Conservation (phyloP, 768 basidiomycete genomes). For the Tricholoma terreum region DNA sequence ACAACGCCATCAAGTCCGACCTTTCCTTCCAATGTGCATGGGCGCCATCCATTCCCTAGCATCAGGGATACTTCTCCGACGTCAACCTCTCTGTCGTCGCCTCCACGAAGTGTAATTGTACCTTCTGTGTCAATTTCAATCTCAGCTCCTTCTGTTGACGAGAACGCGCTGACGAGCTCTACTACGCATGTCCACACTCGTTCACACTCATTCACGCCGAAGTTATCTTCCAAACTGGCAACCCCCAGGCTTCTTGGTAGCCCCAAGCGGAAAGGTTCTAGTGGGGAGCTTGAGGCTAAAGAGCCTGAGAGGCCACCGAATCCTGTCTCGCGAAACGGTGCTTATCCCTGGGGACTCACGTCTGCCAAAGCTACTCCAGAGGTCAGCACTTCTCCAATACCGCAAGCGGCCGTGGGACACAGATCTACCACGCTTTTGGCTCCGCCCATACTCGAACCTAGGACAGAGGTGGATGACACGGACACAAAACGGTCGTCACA, state of each 20-base stretch:
- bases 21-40: constrained; percentile 28
- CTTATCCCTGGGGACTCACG: constrained; percentile 7
- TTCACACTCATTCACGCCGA: constrained; percentile 70
- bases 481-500: constrained; percentile 68
- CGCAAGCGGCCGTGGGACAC: constrained; percentile 4
- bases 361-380: constrained; percentile 6
- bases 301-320: constrained; percentile 11
- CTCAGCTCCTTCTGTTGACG: constrained; percentile 41
- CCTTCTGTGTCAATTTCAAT: constrained; percentile 44
- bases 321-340: constrained; percentile 5
- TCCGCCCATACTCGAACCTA: constrained; percentile 45
- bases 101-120: constrained; percentile 34
- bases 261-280: constrained; percentile 57
- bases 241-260: constrained; percentile 50
- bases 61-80: constrained; percentile 30
- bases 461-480: constrained; percentile 23
- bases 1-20: constrained; percentile 34
- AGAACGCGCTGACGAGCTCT: constrained; percentile 18
- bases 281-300: constrained; percentile 27
- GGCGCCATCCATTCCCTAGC: constrained; percentile 43
- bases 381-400: background rate
- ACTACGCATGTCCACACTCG: constrained; percentile 55
- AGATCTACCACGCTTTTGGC: constrained; percentile 39
- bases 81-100: constrained; percentile 28
- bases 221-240: constrained; percentile 65